These are phyloP conservation scores for Populus hybrid DNA, from an alignment of 441 rosid species.

Conservation along the genomic window DNA sequence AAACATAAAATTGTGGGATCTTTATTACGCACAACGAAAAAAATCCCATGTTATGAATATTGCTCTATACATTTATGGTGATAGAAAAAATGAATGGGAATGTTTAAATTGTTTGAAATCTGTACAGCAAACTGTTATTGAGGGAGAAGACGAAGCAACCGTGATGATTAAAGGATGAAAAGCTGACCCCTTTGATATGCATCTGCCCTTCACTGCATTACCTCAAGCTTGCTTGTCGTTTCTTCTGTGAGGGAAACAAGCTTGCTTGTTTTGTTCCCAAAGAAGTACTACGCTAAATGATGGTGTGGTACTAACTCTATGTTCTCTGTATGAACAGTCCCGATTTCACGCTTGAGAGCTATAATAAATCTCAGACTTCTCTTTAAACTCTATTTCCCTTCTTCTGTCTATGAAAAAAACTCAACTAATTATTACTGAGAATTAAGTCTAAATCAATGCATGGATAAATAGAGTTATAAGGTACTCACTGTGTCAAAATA, in stretches of 20 bases:
- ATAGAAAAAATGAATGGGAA: too few relatives aligned
- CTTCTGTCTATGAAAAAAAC: neutral
- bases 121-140: neutral
- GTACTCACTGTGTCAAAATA: constrained; percentile 49
- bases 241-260: neutral
- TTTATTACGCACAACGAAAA: neutral
- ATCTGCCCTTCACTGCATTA: constrained; percentile 8
- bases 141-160: too few relatives aligned
- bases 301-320: constrained; percentile 26
- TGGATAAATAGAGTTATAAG: neutral
- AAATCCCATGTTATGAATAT: neutral
- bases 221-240: neutral
- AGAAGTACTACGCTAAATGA: constrained; percentile 11
- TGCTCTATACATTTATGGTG: neutral
- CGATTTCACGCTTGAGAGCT: constrained; percentile 8
- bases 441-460: neutral
- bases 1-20: too few relatives aligned
- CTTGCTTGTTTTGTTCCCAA: neutral
- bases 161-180: neutral
- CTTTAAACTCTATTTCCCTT: neutral
- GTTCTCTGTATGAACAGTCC: constrained; percentile 23
- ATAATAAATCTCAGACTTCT: constrained; percentile 1
- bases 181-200: neutral
- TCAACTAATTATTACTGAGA: neutral
- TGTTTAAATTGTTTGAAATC: neutral